Evolutionary conservation across 805 yeast species (phyloP), one percentile per base, ranked within the genome.

Genomic region (Candida sithepensis): DNA sequence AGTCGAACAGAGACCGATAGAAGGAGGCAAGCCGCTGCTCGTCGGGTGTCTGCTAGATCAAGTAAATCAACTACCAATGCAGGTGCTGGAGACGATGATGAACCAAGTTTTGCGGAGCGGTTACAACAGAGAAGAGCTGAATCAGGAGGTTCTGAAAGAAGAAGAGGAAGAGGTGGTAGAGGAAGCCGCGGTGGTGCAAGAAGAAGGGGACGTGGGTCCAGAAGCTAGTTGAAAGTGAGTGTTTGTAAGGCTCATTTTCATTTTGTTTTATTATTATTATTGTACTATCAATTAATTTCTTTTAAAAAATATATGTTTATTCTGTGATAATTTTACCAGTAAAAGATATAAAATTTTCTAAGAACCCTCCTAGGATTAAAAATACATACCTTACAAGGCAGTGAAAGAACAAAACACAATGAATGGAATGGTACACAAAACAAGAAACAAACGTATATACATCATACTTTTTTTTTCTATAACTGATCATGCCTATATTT

Each of bases 391-490:
- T 6, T 7, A 24, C 28, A 24, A 24, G 28, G 28, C 28, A 24
- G 10, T 24, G 28, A 24, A 24, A 24, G 28, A 24, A 24, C 6
- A 10, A 10, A 24, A 10, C 10, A 24, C 28, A 6, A 24, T n/a
- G n/a, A n/a, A 8, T 8, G 30, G 12, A 30, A 30, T 5, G 14
- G 34, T 10, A 14, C 34, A 30, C 8, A 14, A 30, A 30, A 6
- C 34, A 30, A 4, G 34, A 30, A 30, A 30, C 10, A 8, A 12
- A 8, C 12, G 8, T 26, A 9, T 51, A 51, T 19, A 51, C 63
- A 20, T 45, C 50, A n/a, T 41, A n/a, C n/a, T n/a, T n/a, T n/a
- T n/a, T n/a, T n/a, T n/a, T n/a, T n/a, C n/a, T n/a, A n/a, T n/a
- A n/a, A n/a, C n/a, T n/a, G n/a, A n/a, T n/a, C n/a, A n/a, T n/a